phyloP scores from a whole-genome alignment of 2,329 filamentous ascomycete species.

The Zymoseptoria ardabiliae region DNA sequence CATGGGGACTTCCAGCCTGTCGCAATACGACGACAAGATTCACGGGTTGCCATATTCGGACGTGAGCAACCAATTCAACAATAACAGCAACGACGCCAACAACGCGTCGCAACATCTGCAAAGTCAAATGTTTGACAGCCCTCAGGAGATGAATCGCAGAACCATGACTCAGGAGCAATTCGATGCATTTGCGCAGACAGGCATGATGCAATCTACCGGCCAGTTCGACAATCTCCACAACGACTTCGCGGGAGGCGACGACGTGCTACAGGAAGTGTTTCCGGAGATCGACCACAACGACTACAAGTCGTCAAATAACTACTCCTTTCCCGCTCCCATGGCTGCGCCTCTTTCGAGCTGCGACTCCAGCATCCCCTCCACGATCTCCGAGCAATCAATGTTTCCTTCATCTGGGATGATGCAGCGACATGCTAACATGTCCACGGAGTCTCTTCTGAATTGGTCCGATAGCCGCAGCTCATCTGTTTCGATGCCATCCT shows the following conservation, averaged over 20 bases:
- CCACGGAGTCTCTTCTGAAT: conserved; percentile 24
- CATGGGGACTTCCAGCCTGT: conserved; percentile 2
- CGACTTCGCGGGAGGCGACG: conserved; percentile 13
- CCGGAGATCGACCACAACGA: conserved; percentile 17
- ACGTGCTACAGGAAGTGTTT: conserved; percentile 18
- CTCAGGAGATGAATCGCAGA: conserved; percentile 29
- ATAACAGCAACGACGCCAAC: not conserved
- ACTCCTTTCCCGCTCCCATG: conserved; percentile 14
- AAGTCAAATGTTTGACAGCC: conserved; percentile 25
- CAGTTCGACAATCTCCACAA: conserved; percentile 13
- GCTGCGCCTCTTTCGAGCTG: conserved; percentile 21
- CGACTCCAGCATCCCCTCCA: conserved; percentile 24
- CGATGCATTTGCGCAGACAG: conserved; percentile 28
- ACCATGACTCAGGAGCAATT: conserved; percentile 33
- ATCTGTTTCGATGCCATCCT: conserved; percentile 19
- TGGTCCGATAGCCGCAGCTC: conserved; percentile 29
- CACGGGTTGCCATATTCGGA: conserved; percentile 7
- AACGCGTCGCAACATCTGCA: conserved; percentile 9
- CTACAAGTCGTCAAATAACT: conserved; percentile 17
- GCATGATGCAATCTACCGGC: conserved; percentile 9
- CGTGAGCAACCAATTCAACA: conserved; percentile 7
- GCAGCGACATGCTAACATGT: conserved; percentile 19
- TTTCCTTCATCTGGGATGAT: conserved; percentile 21
- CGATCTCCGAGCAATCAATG: conserved; percentile 20
- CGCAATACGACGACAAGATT: conserved; percentile 8